Evolutionary conservation across 768 basidiomycete genomes (phyloP), one percentile per base, ranked within the genome.

Genomic region (Serendipita indica): DNA sequence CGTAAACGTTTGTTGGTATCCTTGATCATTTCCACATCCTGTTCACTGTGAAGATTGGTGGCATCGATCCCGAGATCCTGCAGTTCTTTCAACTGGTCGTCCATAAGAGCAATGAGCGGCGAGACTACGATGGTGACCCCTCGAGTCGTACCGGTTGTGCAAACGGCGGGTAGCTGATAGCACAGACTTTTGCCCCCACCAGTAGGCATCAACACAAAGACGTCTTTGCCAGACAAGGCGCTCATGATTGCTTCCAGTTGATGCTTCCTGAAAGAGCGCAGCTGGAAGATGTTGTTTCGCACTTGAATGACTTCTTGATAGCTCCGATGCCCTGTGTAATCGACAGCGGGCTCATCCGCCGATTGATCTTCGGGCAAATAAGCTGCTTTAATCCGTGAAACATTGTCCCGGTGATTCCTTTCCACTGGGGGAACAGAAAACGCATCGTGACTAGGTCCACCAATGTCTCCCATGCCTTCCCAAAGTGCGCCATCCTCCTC

Each of bases 171-270:
- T 1, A 98, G 81, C 68, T 97, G 83, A 69, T 83, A 91, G 64
- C 86, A 90, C 35, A 92, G 73, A 64, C 84, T 87, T 71, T 93
- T 92, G 0, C 90, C 90, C 3, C 91, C 91, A 33, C 91, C 92
- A 1, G 96, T 99, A 1, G 96, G 96, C 81, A 97, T 93, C 5
- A 98, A 77, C 16, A 97, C 89, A 63, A 98, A 91, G 16, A 90
- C 89, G 65, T 98, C 94, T 58, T 75, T 79, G 5, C 86, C 90
- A 1, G 76, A 74, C 69, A 99, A 72, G 0, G 86, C 82, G 14
- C 84, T 85, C 41, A 79, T 77, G 62, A 98, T 86, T 1, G 88
- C 90, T 65, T 87, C 83, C 37, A 91, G 76, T 67, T 98, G 96
- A 69, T 97, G 87, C 13, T 69, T 70, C 33, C 94, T 80, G 69